Evolutionary conservation across 768 basidiomycete genomes (phyloP).

Genomic region (Leccinum broughii): DNA sequence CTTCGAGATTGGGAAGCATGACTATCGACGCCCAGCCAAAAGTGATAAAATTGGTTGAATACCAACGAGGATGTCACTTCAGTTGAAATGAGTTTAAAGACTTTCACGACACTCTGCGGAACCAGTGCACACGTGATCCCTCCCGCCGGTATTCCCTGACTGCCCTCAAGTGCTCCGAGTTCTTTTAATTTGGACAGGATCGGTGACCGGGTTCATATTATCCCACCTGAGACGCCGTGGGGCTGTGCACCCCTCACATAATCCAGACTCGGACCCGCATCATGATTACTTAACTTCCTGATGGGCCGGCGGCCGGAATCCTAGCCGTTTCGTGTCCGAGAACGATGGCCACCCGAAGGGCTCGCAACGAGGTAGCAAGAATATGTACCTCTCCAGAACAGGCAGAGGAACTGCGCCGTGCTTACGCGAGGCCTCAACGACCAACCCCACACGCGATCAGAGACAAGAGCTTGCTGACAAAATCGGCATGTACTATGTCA

Average conservation of each 20-base stretch:
- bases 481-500: constrained; percentile 62
- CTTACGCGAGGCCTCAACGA: constrained; percentile 56
- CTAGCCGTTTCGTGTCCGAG: constrained; percentile 51
- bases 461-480: constrained; percentile 62
- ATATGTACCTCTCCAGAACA: constrained; percentile 64
- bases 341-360: constrained; percentile 40
- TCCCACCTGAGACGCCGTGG: constrained; percentile 28
- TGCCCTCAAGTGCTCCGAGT: constrained; percentile 30
- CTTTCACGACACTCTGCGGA: too few species aligned
- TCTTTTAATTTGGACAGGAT: constrained; percentile 26
- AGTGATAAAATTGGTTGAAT: too few species aligned
- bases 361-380: constrained; percentile 40
- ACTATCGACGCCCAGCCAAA: too few species aligned
- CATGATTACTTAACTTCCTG: constrained; percentile 34
- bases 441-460: constrained; percentile 67
- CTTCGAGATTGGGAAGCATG: too few species aligned
- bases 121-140: too few species aligned
- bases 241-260: constrained; percentile 30
- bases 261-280: constrained; percentile 49
- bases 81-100: too few species aligned
- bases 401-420: constrained; percentile 64
- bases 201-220: constrained; percentile 23
- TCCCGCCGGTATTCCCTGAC: not conserved
- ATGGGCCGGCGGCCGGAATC: constrained; percentile 35
- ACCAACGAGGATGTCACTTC: too few species aligned